Base-by-base conservation (phyloP, 306 rosid species). In the Sesbania bispinosa region DNA sequence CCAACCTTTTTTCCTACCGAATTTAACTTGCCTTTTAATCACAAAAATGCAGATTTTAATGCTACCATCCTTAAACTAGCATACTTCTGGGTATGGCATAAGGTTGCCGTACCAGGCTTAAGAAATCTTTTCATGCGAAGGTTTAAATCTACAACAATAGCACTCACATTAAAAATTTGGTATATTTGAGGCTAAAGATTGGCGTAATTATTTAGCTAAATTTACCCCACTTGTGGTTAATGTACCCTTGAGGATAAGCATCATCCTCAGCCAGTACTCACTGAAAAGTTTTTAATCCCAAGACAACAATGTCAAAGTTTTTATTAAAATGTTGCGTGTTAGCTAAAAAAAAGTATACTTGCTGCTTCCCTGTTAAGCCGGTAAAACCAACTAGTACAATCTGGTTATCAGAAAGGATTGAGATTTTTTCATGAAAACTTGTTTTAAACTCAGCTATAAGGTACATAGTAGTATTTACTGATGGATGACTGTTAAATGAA, bases 291-390 rank as follows among this genome's bases (percentile, higher is more conserved):
- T 48, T 36, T n/a, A n/a, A n/a, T n/a, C 42, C 67, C 30, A 43
- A 43, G 30, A 72, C 11, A 75, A 30, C 62, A 41, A 30, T 53
- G 38, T 58, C 42, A 53, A 69, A 19, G 18, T 7, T 45, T 57
- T 67, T 26, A 46, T 77, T 20, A 36, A 50, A 73, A 39, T 63
- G 66, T 41, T 64, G 39, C 50, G 29, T 11, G 62, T 53, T 76
- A 19, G 36, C 41, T 21, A 6, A 18, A 48, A 36, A 64, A n/a
- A 53, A 9, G 15, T 64, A 23, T 13, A 10, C 47, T 38, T 24
- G 63, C 57, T 36, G 48, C 55, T 47, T 55, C 39, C 66, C 15
- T n/a, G 8, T 64, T 65, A 24, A 62, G 66, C 59, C 1, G 3
- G 63, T 55, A 62, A 41, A 26, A 21, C 42, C 67, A 74, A 20